Percentiles rank a stretch among this genome's conserved stretches.
These are phyloP conservation scores for Monosporascus sp. DNA, from an alignment of 2,329 filamentous ascomycete species.

Conservation along the genomic window DNA sequence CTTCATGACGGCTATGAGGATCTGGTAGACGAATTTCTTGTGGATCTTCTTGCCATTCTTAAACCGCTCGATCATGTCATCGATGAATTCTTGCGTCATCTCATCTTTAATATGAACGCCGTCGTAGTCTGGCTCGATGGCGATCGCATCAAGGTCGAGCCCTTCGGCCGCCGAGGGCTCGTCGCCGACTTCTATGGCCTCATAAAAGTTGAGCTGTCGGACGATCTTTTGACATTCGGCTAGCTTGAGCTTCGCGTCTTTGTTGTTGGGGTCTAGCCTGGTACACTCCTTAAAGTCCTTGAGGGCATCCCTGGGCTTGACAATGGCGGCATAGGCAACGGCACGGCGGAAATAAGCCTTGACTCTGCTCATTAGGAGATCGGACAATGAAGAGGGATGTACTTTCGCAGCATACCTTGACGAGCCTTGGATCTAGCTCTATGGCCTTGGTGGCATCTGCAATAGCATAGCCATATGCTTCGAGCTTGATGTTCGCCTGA, in stretches of 20 bases:
- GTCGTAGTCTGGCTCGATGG: conserved; percentile 79
- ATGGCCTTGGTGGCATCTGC: conserved; percentile 86
- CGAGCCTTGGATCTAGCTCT: conserved; percentile 78
- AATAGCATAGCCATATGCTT: conserved; percentile 90
- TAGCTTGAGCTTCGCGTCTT: conserved; percentile 84
- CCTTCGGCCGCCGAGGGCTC: conserved; percentile 89
- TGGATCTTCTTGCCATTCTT: conserved; percentile 93
- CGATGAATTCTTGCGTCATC: conserved; percentile 96
- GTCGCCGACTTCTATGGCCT: conserved; percentile 89
- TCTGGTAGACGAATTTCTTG: conserved; percentile 96
- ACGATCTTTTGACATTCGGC: conserved; percentile 94
- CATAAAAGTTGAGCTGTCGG: conserved; percentile 85
- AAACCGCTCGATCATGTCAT: conserved; percentile 95
- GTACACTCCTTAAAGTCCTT: conserved; percentile 90
- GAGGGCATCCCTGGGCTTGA: conserved; percentile 81
- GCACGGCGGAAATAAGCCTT: conserved; percentile 94
- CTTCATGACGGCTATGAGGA: conserved; percentile 83
- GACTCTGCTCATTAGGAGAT: conserved; percentile 5
- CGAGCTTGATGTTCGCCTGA: conserved; percentile 89
- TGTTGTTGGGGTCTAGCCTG: conserved; percentile 79
- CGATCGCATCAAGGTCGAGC: conserved; percentile 80
- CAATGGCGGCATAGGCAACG: conserved; percentile 83
- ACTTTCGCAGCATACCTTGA: conserved; percentile 60
- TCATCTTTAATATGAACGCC: conserved; percentile 69
- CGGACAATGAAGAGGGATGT: not conserved